Base-by-base conservation (phyloP, 768 basidiomycete species). In the Rhodotorula toruloides region DNA sequence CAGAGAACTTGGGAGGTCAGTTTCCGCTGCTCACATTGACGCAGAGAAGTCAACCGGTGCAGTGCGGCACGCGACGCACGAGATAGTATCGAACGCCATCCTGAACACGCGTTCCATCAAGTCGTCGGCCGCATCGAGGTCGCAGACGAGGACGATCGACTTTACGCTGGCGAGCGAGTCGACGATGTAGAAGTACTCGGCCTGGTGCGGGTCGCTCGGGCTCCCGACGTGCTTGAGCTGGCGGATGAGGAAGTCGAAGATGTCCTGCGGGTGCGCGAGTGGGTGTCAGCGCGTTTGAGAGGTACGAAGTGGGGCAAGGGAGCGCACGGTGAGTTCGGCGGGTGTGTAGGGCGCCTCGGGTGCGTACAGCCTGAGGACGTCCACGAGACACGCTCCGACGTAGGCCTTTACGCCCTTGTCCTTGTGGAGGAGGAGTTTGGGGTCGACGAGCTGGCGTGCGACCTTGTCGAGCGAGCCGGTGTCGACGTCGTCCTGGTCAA, bases 321-420 rank as follows among this genome's bases (percentile, higher is more conserved):
- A 56, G n/a, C 77, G 63, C 56, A 81, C 81, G 69, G 78, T 73
- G 53, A 98, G 84, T 77, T 97, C 90, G 54, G 82, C 78, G 55
- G 87, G 86, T 21, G 87, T 93, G 76, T 94, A 98, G 19, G 96
- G 96, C 31, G 96, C 93, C 77, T 98, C 91, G 2, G 96, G 96
- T 2, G 96, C 96, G 77, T 91, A 97, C 44, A 98, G 83, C 48
- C 91, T 80, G 65, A 99, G 85, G 59, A 98, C 82, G 77, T 99
- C 93, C 3, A 92, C 92, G 43, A 99, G 83, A 78, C 92, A 98
- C 78, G 91, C 94, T 0, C 91, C 91, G 8, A 88, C 85, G 73
- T 89, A 93, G 0, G 93, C 93, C 78, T 96, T 98, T 71, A 99
- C 91, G 32, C 92, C 92, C 48, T 88, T 83, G 77, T 99, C 96